Evolutionary conservation across 768 basidiomycete genomes (phyloP), one percentile per base, ranked within the genome.

Genomic region (Pholiota molesta): DNA sequence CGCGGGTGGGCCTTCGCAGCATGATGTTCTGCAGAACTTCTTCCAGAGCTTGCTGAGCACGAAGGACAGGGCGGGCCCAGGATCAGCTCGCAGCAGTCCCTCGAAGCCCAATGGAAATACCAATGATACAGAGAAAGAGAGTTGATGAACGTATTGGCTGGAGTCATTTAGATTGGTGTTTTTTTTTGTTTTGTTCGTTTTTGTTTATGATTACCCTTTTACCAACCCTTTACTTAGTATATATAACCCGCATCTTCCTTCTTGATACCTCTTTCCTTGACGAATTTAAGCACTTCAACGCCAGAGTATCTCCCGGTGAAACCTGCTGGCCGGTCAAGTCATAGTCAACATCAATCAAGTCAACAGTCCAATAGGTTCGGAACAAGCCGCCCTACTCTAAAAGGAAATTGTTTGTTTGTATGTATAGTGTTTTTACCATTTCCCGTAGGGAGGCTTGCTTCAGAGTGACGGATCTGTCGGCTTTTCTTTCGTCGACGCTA

Each of bases 1-100:
- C 39, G 64, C 69, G 28, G 72, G 71, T 37, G 85, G 82, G n/a
- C 89, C 86, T 75, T 83, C 84, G 40, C 90, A 92, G 61, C 91
- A 94, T 69, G 91, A 93, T 71, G 90, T 94, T 17, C 72, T 95
- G 64, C 91, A 94, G 68, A 90, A 90, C 71, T 95, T 95, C 81
- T 95, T 95, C 86, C 86, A 92, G 74, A 91, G 88, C 61, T 72
- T 94, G 70, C 74, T 95, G 64, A 89, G 83, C 65, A 85, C 86
- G 42, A 90, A 88, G 73, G 89, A 89, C 63, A 82, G 88, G 5
- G 68, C 73, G 0, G 74, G 73, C 5, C 63, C 62, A 26, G 60
- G 63, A 33, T 63, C 61, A 9, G 56, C 59, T 40, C 69, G 66
- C 52, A 66, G 62, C 37, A 68, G 62, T 57, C 66, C 67, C 39